A percentile compares a stretch with the other conserved stretches of the same genome.
phyloP scores from a whole-genome alignment of 2,329 filamentous ascomycete genomes.

The Fusarium napiforme region DNA sequence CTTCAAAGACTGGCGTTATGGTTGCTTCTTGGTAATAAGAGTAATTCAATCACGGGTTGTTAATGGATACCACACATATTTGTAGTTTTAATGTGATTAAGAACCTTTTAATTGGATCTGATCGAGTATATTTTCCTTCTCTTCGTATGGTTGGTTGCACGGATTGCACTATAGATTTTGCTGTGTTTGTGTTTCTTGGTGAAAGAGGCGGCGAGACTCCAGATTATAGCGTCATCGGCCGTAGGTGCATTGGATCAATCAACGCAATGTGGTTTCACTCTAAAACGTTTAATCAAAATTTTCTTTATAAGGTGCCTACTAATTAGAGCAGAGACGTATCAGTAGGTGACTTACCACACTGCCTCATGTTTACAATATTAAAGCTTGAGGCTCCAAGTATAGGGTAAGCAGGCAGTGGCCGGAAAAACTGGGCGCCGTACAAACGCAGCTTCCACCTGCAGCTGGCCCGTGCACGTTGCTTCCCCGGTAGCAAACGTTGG shows the following conservation, averaged over 20 bases:
- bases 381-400: neutral
- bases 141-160: no score
- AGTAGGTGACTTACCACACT: neutral
- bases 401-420: slow-evolving; percentile 8
- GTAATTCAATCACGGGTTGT: neutral
- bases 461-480: slow-evolving; percentile 39
- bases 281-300: no score
- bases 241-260: neutral
- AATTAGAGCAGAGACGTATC: neutral
- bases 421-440: slow-evolving; percentile 36
- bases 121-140: no score
- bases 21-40: neutral
- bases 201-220: no score
- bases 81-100: neutral
- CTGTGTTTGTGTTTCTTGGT: neutral
- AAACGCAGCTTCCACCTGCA: slow-evolving; percentile 1
- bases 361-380: neutral
- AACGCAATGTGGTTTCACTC: neutral
- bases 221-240: no score
- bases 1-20: slow-evolving; percentile 15
- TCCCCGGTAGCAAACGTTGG: slow-evolving; percentile 34
- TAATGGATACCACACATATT: neutral
- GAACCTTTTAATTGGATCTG: neutral
- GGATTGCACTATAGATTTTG: neutral
- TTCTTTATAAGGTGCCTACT: neutral